phyloP scores from a whole-genome alignment of 2,329 filamentous ascomycete genomes.

The Cercospora nicotianae region DNA sequence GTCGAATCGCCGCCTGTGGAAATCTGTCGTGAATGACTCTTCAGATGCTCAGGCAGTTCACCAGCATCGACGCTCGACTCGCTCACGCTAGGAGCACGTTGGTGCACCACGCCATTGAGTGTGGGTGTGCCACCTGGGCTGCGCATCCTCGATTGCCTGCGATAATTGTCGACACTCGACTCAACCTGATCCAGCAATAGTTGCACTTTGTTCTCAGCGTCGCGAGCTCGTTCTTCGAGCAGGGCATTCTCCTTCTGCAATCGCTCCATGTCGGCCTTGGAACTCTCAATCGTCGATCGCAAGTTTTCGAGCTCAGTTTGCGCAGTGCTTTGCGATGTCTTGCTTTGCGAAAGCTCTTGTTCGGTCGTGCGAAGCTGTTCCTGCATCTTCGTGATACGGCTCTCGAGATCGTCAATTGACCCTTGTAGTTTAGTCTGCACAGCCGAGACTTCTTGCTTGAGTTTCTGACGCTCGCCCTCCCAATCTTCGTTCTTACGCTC shows the following conservation, averaged over 20 bases:
- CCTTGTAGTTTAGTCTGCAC: slow-evolving; percentile 68
- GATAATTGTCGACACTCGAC: slow-evolving; percentile 89
- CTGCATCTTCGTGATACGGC: slow-evolving; percentile 66
- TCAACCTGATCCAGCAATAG: slow-evolving; percentile 93
- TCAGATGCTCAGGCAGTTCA: slow-evolving; percentile 29
- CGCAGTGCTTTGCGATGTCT: slow-evolving; percentile 47
- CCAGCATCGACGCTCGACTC: slow-evolving; percentile 41
- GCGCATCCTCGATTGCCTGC: slow-evolving; percentile 64
- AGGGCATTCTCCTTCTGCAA: slow-evolving; percentile 78
- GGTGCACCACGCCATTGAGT: slow-evolving; percentile 37
- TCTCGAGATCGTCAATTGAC: slow-evolving; percentile 68
- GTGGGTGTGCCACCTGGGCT: slow-evolving; percentile 29
- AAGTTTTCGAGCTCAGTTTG: slow-evolving; percentile 56
- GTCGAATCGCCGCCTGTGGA: slow-evolving; percentile 63
- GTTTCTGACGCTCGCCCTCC: slow-evolving; percentile 69
- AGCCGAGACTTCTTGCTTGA: slow-evolving; percentile 68
- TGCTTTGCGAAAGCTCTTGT: slow-evolving; percentile 68
- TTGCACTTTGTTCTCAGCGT: slow-evolving; percentile 91
- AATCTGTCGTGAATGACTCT: slow-evolving; percentile 56
- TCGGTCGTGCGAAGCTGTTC: slow-evolving; percentile 67
- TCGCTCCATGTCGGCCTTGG: slow-evolving; percentile 71
- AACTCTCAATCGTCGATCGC: slow-evolving; percentile 42
- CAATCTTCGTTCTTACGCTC: slow-evolving; percentile 58
- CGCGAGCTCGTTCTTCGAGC: slow-evolving; percentile 79
- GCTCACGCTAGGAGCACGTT: slow-evolving; percentile 52